These are phyloP conservation scores for Pleurotus eryngii DNA, from an alignment of 768 basidiomycete genomes.

Conservation along the genomic window DNA sequence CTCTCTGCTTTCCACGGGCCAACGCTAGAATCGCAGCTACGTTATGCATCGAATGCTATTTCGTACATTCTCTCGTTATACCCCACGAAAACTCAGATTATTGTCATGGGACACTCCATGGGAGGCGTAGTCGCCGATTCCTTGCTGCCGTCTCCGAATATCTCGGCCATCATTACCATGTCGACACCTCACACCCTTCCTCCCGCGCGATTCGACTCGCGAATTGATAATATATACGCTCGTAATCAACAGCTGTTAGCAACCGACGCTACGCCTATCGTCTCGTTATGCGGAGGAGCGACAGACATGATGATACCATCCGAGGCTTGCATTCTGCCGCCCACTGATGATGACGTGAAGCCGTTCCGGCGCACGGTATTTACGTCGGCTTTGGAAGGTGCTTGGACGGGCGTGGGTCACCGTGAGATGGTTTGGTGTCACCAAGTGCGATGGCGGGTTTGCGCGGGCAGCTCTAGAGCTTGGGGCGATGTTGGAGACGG, in stretches of 20 bases:
- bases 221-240: conserved; percentile 73
- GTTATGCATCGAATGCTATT: conserved; percentile 70
- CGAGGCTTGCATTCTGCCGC: conserved; percentile 74
- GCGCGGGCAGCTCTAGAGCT: conserved; percentile 78
- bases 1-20: conserved; percentile 92
- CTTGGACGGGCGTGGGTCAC: conserved; percentile 95
- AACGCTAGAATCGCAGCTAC: conserved; percentile 79
- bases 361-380: conserved; percentile 66
- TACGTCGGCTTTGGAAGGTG: conserved; percentile 83
- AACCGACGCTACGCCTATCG: conserved; percentile 55
- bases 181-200: conserved; percentile 88
- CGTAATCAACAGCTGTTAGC: conserved; percentile 37
- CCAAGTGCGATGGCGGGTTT: conserved; percentile 89
- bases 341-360: conserved; percentile 8
- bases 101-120: conserved; percentile 95
- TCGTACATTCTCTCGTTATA: conserved; percentile 79
- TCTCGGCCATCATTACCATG: conserved; percentile 90
- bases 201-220: conserved; percentile 82
- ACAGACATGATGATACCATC: conserved; percentile 91
- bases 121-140: conserved; percentile 89
- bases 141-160: conserved; percentile 61
- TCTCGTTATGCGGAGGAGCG: conserved; percentile 90
- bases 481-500: conserved; percentile 26
- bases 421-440: conserved; percentile 99
- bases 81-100: conserved; percentile 56